phyloP scores from a whole-genome alignment of 2,329 filamentous ascomycete species.

The Penicillium sp. region DNA sequence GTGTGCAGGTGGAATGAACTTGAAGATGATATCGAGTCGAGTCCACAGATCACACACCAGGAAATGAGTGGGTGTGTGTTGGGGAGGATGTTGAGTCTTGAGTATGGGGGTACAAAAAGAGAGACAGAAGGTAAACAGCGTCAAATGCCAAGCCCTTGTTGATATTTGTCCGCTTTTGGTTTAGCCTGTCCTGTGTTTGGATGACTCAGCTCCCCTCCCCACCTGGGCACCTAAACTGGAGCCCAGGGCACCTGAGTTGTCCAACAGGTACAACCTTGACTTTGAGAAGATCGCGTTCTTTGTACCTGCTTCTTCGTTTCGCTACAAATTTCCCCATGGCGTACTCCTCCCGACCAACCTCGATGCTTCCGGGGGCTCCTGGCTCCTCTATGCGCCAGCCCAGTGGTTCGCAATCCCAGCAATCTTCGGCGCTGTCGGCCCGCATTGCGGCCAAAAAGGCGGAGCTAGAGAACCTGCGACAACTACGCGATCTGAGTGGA shows the following conservation, averaged over 20 bases:
- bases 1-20: neutral
- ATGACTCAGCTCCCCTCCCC: neutral
- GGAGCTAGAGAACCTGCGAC: slow-evolving; percentile 62
- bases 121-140: slow-evolving; percentile 8
- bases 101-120: neutral
- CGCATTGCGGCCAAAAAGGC: slow-evolving; percentile 64
- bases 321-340: slow-evolving; percentile 27
- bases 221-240: too few relatives aligned
- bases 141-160: slow-evolving; percentile 31
- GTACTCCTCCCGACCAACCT: slow-evolving; percentile 37
- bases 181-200: slow-evolving; percentile 23
- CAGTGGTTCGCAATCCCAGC: slow-evolving; percentile 39
- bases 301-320: neutral
- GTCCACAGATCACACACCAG: neutral
- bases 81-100: neutral
- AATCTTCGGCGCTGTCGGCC: slow-evolving; percentile 58
- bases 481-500: slow-evolving; percentile 61
- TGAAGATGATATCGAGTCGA: neutral
- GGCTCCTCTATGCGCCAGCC: slow-evolving; percentile 34
- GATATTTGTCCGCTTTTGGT: slow-evolving; percentile 39
- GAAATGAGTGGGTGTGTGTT: neutral
- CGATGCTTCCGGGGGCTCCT: slow-evolving; percentile 32
- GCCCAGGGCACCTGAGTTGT: neutral
- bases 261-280: neutral
- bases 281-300: neutral